Evolutionary conservation across 192 early-diverging fungal species (phyloP), one percentile per base, ranked within the genome.

Genomic region (Gigaspora rosea): DNA sequence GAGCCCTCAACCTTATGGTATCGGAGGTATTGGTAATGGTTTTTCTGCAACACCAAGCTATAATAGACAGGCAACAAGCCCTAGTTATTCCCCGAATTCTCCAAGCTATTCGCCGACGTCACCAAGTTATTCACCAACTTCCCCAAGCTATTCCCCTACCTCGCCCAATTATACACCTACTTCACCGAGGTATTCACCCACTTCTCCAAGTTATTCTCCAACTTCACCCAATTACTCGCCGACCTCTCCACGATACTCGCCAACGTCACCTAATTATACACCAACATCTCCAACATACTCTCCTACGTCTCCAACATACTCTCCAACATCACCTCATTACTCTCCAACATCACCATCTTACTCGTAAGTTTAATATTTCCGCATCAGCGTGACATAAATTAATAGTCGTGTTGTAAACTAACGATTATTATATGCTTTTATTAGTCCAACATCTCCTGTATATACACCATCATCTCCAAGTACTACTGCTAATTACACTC

Each of bases 31-130:
- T 18, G 20, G 32, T 15, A 59, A 49, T 66, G 33, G 10, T 62
- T 15, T 6, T 12, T 15, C 7, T 50, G 67, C 36, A 41, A 69
- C 79, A 36, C 54, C 66, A 35, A 78, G 74, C 69, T 11, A 27
- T 56, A 59, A 77, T 75, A 73, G 85, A 35, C 87, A 86, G 77
- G 82, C 83, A 51, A 88, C 90, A 15, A 90, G 85, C 3, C 90
- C 92, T 15, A 83, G 85, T 5, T 97, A 95, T 82, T 88, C 86
- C 0, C 94, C 95, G 33, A 92, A 93, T 4, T 87, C 82, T 8
- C 94, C 94, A 13, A 86, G 84, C 4, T 97, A 97, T 80, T 88
- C 86, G 33, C 94, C 95, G 33, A 92, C 94, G 3, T 87, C 82
- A 6, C 94, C 94, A 13, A 86, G 84, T 4, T 97, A 97, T 80